Evolutionary conservation across 495 filamentous ascomycete species (phyloP), one percentile per base, ranked within the genome.

Genomic region (Aspergillus egyptiacus): DNA sequence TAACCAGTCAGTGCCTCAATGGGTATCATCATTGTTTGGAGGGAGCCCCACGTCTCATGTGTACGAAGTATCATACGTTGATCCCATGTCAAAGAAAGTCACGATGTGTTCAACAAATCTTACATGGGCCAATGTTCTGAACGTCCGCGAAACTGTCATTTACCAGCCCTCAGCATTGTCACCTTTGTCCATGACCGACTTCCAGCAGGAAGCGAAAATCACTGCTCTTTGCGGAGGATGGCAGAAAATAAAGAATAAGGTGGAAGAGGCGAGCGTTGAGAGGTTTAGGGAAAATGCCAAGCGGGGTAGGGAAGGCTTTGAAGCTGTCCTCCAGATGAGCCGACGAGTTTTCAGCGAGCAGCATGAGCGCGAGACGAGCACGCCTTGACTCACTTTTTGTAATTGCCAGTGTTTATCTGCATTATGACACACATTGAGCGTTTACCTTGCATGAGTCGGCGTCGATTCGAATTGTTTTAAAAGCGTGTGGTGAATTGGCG

Each of bases 71-170:
- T 94, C 88, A 35, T 96, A 96, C 66, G 91, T 97, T 58, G 87
- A 96, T 65, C 89, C 86, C 6, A 59, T 57, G 18, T 69, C 72
- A 33, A 88, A 89, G 69, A 91, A 83, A 43, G 89, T 98, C 53
- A 96, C 89, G 37, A 95, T 97, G 85, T 87, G 86, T 62, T 90
- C 87, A 9, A 83, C 82, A 56, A 98, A 98, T 64, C 77, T 98
- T 48, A 96, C 93, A 3, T 91, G 78, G 73, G 81, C 81, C 37
- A 94, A 96, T 60, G 76, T 97, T 19, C 74, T 98, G 54, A 85
- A 73, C 48, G 89, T 96, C 17, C 83, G 43, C 22, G 43, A 46
- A 36, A 46, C 43, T n/a, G 43, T 46, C n/a, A 45, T 51, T 8
- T 36, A 44, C 15, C 40, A 45, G 17, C 39, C 32, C 10, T 28